Evolutionary conservation across 2,329 filamentous ascomycete species (phyloP).

Genomic region (Neofusicoccum cordaticola): DNA sequence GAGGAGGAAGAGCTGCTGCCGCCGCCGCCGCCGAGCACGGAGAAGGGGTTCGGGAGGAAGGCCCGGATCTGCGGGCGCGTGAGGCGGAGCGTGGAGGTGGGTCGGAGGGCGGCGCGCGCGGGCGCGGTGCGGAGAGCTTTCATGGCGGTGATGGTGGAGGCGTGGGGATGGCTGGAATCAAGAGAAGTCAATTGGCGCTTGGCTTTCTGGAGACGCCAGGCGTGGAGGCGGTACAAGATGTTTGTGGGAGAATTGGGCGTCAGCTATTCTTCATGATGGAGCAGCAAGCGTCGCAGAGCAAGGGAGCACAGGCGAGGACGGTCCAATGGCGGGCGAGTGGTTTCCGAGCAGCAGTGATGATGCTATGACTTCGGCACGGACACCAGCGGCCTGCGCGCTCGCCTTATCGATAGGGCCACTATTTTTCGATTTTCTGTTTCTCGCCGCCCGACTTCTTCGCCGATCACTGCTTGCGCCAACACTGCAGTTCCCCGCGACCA

Average conservation of each 20-base stretch:
- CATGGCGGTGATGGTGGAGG: slow-evolving; percentile 16
- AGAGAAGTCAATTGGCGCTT: not conserved
- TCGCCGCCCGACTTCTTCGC: not conserved
- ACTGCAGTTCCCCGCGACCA: not conserved
- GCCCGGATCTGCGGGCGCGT: slow-evolving; percentile 32
- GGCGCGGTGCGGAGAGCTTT: slow-evolving; percentile 33
- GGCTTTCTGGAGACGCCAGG: not conserved
- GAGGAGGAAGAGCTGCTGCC: slow-evolving; percentile 25
- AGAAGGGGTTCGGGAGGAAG: slow-evolving; percentile 47
- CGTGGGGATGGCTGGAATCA: not conserved
- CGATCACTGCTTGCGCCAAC: not conserved
- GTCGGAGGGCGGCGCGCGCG: not conserved
- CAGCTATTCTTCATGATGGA: slow-evolving; percentile 10
- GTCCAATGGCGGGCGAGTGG: not conserved
- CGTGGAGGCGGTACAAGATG: not conserved
- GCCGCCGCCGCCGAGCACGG: slow-evolving; percentile 34
- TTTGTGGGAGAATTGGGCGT: not conserved
- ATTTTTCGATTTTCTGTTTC: not conserved
- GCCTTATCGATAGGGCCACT: slow-evolving; percentile 9
- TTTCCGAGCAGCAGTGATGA: slow-evolving; percentile 4
- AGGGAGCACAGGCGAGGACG: not conserved
- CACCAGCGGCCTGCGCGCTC: not conserved
- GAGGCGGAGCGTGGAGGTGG: slow-evolving; percentile 15
- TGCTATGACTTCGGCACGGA: not conserved
- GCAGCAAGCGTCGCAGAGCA: not conserved